Base-by-base conservation (phyloP, 768 basidiomycete species). In the Flagelloscypha sp. region DNA sequence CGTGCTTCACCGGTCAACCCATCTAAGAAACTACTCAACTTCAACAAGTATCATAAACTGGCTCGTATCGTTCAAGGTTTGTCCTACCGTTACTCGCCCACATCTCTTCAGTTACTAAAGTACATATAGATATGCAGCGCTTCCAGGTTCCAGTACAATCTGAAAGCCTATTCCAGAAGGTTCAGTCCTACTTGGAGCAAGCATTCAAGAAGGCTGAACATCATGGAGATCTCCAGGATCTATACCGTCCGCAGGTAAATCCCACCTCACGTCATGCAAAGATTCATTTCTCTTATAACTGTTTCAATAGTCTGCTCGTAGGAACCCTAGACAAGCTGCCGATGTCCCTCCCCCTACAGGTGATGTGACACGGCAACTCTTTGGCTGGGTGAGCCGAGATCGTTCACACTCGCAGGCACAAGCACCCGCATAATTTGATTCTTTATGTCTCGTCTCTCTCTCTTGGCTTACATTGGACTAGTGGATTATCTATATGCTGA, bases 11-110 rank as follows among this genome's bases (percentile, higher is more conserved):
- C 90, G 1, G 56, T 75, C 38, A 78, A 78, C 36, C 67, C 82
- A 1, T 72, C 72, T 40, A 80, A 86, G 58, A 84, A 79, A 48
- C 61, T 99, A 24, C 70, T 98, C 54, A 99, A 99, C 59, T 92
- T 95, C 52, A 94, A 93, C 58, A 94, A 95, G 57, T 98, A 95
- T 49, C 84, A 85, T 51, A 94, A 88, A 54, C 70, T 93, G 40
- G 83, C 83, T 22, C 70, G 79, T 49, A 89, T 94, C 46, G 72
- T 90, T 28, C 79, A 85, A 65, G 85, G 85, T 75, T 45, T 49
- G 59, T 34, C 1, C 22, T 24, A 25, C 17, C 22, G 10, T n/a
- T 7, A 18, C 37, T 25, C 24, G 2, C n/a, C n/a, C n/a, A n/a
- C n/a, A n/a, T n/a, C n/a, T n/a, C n/a, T n/a, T n/a, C n/a, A n/a